These are phyloP conservation scores for Tripidium arundinaceum DNA, from an alignment of 202 grass and related monocot species.

Conservation along the genomic window DNA sequence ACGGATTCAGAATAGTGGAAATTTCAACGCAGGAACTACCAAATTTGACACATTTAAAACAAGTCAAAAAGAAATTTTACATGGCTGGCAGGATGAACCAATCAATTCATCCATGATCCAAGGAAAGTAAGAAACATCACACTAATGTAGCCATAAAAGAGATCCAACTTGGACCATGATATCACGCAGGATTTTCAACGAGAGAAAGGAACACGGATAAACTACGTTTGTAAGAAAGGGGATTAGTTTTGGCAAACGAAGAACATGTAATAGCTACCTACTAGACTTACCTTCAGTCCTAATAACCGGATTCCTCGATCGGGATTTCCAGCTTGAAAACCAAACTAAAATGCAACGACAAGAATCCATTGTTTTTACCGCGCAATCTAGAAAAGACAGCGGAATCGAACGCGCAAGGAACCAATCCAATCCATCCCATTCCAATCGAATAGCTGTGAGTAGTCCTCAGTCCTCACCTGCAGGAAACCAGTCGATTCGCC, in stretches of 20 bases:
- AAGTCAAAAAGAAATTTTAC: conserved; percentile 1
- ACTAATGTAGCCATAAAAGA: conserved; percentile 9
- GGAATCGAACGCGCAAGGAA: conserved; percentile 23
- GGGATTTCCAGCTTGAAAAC: conserved; percentile 17
- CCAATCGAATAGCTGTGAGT: conserved; percentile 25
- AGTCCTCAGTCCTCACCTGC: conserved; percentile 40
- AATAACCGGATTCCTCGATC: conserved; percentile 25
- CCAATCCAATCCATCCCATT: conserved; percentile 29
- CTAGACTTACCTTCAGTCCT: conserved; percentile 39
- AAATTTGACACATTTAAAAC: background rate
- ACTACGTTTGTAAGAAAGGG: background rate
- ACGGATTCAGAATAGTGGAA: conserved; percentile 24
- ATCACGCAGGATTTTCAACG: background rate
- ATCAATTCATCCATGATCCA: conserved; percentile 31
- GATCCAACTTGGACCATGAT: conserved; percentile 17
- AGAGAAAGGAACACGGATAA: background rate
- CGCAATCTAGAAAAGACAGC: conserved; percentile 19
- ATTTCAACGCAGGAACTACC: conserved; percentile 3
- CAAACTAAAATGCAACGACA: conserved; percentile 3
- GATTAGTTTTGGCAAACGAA: conserved; percentile 30
- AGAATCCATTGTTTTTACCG: conserved; percentile 28
- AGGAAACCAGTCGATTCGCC: conserved; percentile 28
- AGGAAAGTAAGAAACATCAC: background rate
- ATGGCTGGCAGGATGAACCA: background rate
- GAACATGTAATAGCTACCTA: conserved; percentile 33